Evolutionary conservation across 257 asterid genomes (phyloP).

Genomic region (Jacaranda mimosifolia): DNA sequence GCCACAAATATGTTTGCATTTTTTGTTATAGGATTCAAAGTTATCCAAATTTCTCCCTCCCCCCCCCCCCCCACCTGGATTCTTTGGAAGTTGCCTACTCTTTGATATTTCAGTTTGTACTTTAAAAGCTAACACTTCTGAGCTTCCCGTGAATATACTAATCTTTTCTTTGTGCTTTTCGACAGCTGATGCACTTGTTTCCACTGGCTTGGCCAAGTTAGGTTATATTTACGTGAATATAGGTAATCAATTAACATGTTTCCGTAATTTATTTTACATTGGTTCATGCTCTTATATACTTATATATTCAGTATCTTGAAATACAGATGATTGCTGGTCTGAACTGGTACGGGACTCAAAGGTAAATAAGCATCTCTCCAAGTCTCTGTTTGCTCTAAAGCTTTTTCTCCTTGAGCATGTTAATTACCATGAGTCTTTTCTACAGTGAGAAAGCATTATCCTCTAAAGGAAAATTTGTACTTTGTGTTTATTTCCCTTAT

Average conservation of each 20-base stretch:
- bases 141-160: conserved; percentile 7
- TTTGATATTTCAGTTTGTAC: too few species aligned
- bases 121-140: conserved; percentile 8
- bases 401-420: conserved; percentile 19
- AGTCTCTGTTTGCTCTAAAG: conserved; percentile 11
- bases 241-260: conserved; percentile 54
- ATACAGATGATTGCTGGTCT: conserved; percentile 99
- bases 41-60: neutral
- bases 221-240: conserved; percentile 84
- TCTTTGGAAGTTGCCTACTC: too few species aligned
- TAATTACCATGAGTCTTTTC: conserved; percentile 22
- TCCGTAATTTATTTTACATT: conserved; percentile 18
- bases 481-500: neutral
- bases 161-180: conserved; percentile 30
- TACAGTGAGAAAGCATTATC: neutral
- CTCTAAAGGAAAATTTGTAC: neutral
- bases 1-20: too few species aligned
- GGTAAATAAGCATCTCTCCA: conserved; percentile 49
- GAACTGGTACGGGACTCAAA: conserved; percentile 55
- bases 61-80: too few species aligned
- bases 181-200: conserved; percentile 89
- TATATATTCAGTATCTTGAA: conserved; percentile 39
- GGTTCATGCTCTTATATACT: conserved; percentile 24
- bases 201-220: conserved; percentile 87
- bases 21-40: neutral